phyloP scores from a whole-genome alignment of 345 rosid genomes.

The Gossypium ekmanianum region DNA sequence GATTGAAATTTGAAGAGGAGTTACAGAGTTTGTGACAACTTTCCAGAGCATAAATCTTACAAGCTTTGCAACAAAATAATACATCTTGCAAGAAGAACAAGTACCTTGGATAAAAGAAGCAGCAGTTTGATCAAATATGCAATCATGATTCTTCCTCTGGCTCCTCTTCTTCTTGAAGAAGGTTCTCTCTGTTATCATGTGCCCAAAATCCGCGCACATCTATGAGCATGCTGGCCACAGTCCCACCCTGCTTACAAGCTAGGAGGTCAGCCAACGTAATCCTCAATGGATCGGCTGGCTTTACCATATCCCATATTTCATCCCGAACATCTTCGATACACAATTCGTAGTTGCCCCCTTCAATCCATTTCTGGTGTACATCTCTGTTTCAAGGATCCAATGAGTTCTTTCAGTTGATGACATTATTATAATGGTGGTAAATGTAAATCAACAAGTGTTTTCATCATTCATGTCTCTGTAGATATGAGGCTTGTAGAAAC shows the following conservation, averaged over 20 bases:
- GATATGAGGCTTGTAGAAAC: conserved; percentile 64
- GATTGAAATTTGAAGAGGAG: neutral
- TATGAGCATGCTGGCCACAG: conserved; percentile 93
- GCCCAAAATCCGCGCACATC: conserved; percentile 99
- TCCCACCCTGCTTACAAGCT: conserved; percentile 93
- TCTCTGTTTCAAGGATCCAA: conserved; percentile 51
- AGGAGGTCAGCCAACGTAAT: conserved; percentile 75
- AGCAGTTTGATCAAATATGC: neutral
- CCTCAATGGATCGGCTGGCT: conserved; percentile 75
- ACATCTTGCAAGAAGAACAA: neutral
- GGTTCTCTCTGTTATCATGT: conserved; percentile 97
- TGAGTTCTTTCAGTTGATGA: neutral
- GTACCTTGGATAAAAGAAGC: neutral
- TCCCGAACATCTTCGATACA: conserved; percentile 97
- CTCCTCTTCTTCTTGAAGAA: conserved; percentile 98
- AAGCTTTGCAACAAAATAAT: neutral
- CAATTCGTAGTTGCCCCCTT: conserved; percentile 95
- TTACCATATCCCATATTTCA: conserved; percentile 99
- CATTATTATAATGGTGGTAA: neutral
- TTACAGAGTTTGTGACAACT: neutral
- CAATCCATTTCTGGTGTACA: conserved; percentile 98
- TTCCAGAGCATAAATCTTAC: neutral
- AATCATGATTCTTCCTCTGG: conserved; percentile 57
- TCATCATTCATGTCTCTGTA: conserved; percentile 44
- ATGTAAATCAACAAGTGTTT: neutral